Conservation (phyloP, 495 filamentous ascomycete species). For the Aspergillus nanangensis region DNA sequence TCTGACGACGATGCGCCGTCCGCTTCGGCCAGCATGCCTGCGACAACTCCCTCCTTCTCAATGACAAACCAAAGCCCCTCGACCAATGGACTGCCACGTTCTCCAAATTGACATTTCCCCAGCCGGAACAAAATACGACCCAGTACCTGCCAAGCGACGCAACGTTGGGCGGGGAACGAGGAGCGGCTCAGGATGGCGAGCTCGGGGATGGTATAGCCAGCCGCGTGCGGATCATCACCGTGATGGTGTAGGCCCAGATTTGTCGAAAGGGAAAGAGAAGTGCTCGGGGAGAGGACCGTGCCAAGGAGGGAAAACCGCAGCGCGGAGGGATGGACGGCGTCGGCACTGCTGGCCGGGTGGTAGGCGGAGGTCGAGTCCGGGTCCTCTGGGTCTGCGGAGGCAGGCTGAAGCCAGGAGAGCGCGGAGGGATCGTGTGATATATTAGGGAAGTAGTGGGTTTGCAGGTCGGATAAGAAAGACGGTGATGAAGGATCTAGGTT, state of each 20-base stretch:
- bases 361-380: conserved; percentile 57
- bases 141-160: conserved; percentile 85
- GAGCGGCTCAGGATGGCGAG: conserved; percentile 78
- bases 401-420: conserved; percentile 83
- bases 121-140: conserved; percentile 82
- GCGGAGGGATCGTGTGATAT: conserved; percentile 79
- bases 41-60: conserved; percentile 70
- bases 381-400: conserved; percentile 55
- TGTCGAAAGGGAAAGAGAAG: conserved; percentile 64
- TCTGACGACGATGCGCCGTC: conserved; percentile 29
- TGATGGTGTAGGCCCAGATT: conserved; percentile 88
- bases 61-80: conserved; percentile 72
- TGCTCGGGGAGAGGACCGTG: conserved; percentile 67
- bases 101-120: conserved; percentile 74
- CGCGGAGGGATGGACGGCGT: conserved; percentile 64
- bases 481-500: conserved; percentile 79
- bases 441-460: conserved; percentile 87
- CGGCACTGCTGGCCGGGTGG: conserved; percentile 62
- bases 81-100: conserved; percentile 49
- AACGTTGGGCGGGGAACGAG: conserved; percentile 78
- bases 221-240: conserved; percentile 85
- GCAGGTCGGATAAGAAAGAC: conserved; percentile 76
- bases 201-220: conserved; percentile 91
- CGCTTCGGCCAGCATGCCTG: conserved; percentile 66
- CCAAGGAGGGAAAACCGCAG: conserved; percentile 89